These are phyloP conservation scores for Sporisorium graminicola DNA, from an alignment of 1,284 basidiomycete species.

Conservation along the genomic window DNA sequence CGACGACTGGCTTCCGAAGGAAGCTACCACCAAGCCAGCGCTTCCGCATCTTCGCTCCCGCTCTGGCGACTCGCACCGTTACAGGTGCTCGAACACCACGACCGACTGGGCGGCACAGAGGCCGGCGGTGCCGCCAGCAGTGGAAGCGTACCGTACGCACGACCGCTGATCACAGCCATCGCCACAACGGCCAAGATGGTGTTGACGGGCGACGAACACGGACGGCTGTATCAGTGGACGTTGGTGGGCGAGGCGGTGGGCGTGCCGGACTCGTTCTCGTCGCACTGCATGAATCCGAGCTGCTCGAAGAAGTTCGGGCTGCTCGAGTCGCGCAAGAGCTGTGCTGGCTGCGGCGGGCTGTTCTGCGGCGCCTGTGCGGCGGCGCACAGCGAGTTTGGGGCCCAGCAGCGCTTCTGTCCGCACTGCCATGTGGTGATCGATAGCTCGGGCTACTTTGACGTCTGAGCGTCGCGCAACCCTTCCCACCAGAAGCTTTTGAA, in stretches of 20 bases:
- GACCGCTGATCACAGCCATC: constrained; percentile 45
- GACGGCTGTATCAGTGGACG: constrained; percentile 62
- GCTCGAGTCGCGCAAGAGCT: constrained; percentile 52
- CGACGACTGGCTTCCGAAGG: constrained; percentile 20
- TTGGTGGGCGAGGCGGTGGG: constrained; percentile 60
- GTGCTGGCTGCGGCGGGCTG: constrained; percentile 57
- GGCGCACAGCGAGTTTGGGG: constrained; percentile 23
- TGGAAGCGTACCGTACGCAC: constrained; percentile 1
- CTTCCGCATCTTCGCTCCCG: not conserved
- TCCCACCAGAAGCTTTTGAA: too few species aligned
- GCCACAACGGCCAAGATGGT: constrained; percentile 35
- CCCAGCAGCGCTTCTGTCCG: constrained; percentile 39
- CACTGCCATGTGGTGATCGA: constrained; percentile 32
- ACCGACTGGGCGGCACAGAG: constrained; percentile 31
- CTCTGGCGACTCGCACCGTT: constrained; percentile 48
- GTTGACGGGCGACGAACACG: constrained; percentile 60
- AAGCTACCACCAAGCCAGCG: constrained; percentile 6
- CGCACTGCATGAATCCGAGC: constrained; percentile 45
- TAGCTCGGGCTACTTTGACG: constrained; percentile 34
- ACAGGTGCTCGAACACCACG: constrained; percentile 58
- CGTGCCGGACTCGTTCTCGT: constrained; percentile 48
- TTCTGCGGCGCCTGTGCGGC: constrained; percentile 57
- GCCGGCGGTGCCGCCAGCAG: not conserved
- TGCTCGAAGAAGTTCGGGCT: constrained; percentile 58
- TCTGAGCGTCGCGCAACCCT: not conserved